Evolutionary conservation across 2,329 filamentous ascomycete species (phyloP).

Genomic region (Cyphellophora europaea): DNA sequence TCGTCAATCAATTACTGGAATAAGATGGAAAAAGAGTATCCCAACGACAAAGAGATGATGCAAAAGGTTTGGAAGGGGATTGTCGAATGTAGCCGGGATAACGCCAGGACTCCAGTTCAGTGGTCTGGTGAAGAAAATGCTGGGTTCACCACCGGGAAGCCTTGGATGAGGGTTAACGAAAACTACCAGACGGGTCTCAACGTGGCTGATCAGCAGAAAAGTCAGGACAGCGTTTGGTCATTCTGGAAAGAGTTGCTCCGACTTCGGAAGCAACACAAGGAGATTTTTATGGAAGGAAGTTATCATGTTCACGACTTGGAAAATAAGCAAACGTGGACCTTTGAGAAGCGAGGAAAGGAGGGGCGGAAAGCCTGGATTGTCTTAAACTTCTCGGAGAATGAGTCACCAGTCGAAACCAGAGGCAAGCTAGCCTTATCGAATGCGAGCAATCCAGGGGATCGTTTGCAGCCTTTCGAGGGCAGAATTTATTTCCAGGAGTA

Average conservation of each 20-base stretch:
- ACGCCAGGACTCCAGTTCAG: constrained; percentile 61
- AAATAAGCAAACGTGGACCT: constrained; percentile 3
- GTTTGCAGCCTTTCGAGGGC: too few relatives aligned
- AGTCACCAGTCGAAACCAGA: too few relatives aligned
- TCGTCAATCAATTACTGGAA: constrained; percentile 29
- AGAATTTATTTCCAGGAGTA: too few relatives aligned
- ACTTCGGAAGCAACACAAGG: constrained; percentile 49
- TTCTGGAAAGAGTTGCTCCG: constrained; percentile 52
- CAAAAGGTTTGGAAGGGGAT: constrained; percentile 33
- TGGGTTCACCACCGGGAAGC: constrained; percentile 53
- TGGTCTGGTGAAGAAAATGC: constrained; percentile 52
- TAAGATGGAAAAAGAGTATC: constrained; percentile 23
- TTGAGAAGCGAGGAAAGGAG: constrained; percentile 1
- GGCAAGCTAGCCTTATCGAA: too few relatives aligned
- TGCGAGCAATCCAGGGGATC: too few relatives aligned
- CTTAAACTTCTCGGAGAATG: constrained; percentile 4
- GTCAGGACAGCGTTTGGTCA: constrained; percentile 42
- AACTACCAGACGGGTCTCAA: constrained; percentile 49
- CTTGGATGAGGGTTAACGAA: constrained; percentile 66
- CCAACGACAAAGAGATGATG: constrained; percentile 26
- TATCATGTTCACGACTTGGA: constrained; percentile 42
- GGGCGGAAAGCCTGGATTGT: not conserved
- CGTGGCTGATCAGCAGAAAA: constrained; percentile 35
- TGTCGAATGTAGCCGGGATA: constrained; percentile 53
- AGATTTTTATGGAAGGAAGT: constrained; percentile 59